Percentiles rank a stretch among this genome's conserved stretches.
Conservation (phyloP, 148 eudicot species). For the Camellia lanceoleosa region DNA sequence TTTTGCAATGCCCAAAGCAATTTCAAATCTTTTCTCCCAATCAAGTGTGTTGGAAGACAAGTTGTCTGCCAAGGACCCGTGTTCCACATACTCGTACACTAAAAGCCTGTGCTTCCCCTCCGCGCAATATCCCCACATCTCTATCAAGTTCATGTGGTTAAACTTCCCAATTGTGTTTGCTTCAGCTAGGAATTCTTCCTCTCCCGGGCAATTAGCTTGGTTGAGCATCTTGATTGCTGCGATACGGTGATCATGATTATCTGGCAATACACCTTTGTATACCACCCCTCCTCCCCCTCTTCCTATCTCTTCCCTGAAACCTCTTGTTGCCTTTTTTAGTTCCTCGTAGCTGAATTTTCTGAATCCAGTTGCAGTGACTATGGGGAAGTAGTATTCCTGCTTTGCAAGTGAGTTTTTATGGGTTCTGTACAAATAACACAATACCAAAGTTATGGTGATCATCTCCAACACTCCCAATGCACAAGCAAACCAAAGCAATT, state of each 20-base stretch:
- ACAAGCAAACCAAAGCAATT: constrained; percentile 6
- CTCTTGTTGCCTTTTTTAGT: no score
- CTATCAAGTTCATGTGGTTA: constrained; percentile 16
- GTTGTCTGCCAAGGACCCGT: constrained; percentile 18
- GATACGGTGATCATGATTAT: background rate
- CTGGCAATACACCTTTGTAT: no score
- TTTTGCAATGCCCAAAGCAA: constrained; percentile 27
- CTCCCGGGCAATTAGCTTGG: constrained; percentile 9
- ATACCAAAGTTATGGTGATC: background rate
- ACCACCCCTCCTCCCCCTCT: no score
- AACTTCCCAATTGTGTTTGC: constrained; percentile 22
- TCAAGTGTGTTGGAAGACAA: constrained; percentile 12
- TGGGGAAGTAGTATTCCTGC: no score
- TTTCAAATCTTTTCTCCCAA: constrained; percentile 27
- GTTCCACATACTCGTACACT: constrained; percentile 33
- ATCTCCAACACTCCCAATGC: constrained; percentile 23
- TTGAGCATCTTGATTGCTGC: constrained; percentile 25
- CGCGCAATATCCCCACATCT: no score
- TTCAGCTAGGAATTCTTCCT: constrained; percentile 27
- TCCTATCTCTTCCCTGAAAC: no score
- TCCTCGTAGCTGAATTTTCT: no score
- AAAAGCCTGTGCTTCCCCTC: background rate
- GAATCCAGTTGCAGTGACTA: no score
- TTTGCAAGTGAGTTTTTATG: background rate
- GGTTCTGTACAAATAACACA: background rate